These are phyloP conservation scores for Xylariaceae sp. DNA, from an alignment of 2,329 filamentous ascomycete genomes.

Conservation along the genomic window DNA sequence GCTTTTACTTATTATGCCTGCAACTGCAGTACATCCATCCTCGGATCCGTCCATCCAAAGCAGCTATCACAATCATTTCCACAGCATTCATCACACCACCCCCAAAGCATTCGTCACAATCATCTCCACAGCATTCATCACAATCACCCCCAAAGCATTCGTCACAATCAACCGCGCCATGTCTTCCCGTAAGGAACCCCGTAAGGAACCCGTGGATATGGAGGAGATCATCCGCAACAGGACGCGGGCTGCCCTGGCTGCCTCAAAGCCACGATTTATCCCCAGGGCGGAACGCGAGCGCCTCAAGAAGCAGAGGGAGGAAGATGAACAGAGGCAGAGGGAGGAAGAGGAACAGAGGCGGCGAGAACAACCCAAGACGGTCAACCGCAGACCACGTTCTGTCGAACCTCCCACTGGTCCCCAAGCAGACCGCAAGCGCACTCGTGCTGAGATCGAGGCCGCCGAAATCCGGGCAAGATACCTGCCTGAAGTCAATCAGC, in stretches of 20 bases:
- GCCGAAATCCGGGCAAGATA: conserved; percentile 73
- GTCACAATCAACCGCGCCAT: conserved; percentile 4
- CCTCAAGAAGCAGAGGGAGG: conserved; percentile 66
- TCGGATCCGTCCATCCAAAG: too few relatives aligned
- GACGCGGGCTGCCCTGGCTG: conserved; percentile 75
- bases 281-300: conserved; percentile 67
- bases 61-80: too few relatives aligned
- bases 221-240: conserved; percentile 82
- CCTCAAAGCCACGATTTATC: conserved; percentile 78
- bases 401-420: conserved; percentile 72
- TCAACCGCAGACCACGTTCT: conserved; percentile 14
- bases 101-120: too few relatives aligned
- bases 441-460: conserved; percentile 58
- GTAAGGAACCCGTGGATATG: conserved; percentile 59
- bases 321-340: conserved; percentile 28
- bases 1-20: too few relatives aligned
- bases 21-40: too few relatives aligned
- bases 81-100: too few relatives aligned
- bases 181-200: conserved; percentile 9
- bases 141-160: too few relatives aligned
- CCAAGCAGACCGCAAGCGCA: conserved; percentile 51
- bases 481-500: conserved; percentile 78
- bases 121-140: too few relatives aligned
- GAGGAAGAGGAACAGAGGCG: conserved; percentile 27
- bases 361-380: conserved; percentile 20